Percentiles rank a stretch among this genome's conserved stretches.
These are phyloP conservation scores for Aechmea fasciata DNA, from an alignment of 176 grass and related monocot species.

Conservation along the genomic window DNA sequence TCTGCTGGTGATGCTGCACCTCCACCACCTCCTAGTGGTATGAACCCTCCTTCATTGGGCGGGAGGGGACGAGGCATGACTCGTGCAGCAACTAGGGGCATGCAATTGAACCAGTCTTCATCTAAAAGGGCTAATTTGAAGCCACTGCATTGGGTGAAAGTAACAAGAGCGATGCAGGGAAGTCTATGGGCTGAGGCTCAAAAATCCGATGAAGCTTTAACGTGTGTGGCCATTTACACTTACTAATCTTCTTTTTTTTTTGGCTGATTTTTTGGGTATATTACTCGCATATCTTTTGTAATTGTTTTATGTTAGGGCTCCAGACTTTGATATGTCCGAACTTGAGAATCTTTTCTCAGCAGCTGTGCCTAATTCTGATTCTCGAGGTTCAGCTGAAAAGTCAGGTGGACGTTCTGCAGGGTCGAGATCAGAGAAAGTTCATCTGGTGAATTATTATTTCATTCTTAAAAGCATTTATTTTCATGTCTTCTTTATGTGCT, in stretches of 20 bases:
- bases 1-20: conserved; percentile 26
- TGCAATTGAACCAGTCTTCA: conserved; percentile 37
- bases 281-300: conserved; percentile 10
- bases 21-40: conserved; percentile 42
- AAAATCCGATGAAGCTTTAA: conserved; percentile 58
- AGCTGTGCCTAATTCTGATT: conserved; percentile 53
- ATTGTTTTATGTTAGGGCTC: conserved; percentile 38
- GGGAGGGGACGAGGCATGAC: conserved; percentile 25
- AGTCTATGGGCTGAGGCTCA: conserved; percentile 88
- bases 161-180: conserved; percentile 97
- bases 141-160: conserved; percentile 99
- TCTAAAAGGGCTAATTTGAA: conserved; percentile 82
- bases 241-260: neutral
- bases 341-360: conserved; percentile 93
- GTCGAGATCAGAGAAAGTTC: conserved; percentile 82
- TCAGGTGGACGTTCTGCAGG: conserved; percentile 45
- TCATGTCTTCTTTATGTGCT: neutral
- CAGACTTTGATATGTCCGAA: conserved; percentile 97
- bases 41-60: conserved; percentile 27
- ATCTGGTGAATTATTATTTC: conserved; percentile 54
- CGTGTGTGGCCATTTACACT: conserved; percentile 27
- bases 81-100: conserved; percentile 9
- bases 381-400: conserved; percentile 53
- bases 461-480: conserved; percentile 3
- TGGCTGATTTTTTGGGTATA: neutral